phyloP scores from a whole-genome alignment of 2,329 filamentous ascomycete species.

The Graphilbum fragrans region DNA sequence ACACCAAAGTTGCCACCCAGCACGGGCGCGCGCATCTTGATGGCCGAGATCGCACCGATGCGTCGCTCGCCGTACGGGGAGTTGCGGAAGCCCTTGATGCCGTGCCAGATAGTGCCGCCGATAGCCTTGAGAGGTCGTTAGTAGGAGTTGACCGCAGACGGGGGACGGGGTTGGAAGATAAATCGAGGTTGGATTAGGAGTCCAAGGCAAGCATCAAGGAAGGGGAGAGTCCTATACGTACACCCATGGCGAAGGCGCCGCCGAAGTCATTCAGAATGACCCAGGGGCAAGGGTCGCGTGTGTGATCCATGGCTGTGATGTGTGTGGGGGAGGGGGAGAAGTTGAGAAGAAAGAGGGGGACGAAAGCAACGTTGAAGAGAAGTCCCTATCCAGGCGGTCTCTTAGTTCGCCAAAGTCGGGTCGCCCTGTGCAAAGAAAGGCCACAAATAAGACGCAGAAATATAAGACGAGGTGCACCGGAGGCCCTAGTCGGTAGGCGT shows the following conservation, averaged over 20 bases:
- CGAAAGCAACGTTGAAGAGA: neutral
- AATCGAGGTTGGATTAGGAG: neutral
- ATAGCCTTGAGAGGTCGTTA: slow-evolving; percentile 40
- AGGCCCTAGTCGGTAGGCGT: too few species aligned
- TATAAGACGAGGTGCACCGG: too few species aligned
- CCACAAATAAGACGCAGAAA: too few species aligned
- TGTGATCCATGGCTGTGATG: slow-evolving; percentile 65
- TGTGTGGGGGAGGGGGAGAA: neutral
- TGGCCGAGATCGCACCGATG: slow-evolving; percentile 90
- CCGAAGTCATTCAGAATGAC: slow-evolving; percentile 96
- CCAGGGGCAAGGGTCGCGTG: slow-evolving; percentile 92
- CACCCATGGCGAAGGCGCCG: slow-evolving; percentile 39
- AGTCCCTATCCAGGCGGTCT: too few species aligned
- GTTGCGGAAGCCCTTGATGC: slow-evolving; percentile 88
- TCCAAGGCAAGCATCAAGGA: too few species aligned
- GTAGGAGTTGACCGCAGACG: neutral
- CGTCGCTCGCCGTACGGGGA: slow-evolving; percentile 85
- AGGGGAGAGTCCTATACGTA: too few species aligned
- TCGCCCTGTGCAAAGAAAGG: too few species aligned
- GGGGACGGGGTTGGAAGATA: neutral
- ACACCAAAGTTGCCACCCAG: slow-evolving; percentile 96
- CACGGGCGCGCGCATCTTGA: slow-evolving; percentile 94
- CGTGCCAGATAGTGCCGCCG: slow-evolving; percentile 84
- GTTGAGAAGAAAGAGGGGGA: neutral
- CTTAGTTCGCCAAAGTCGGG: too few species aligned